A percentile compares a stretch with the other conserved stretches of the same genome.
Evolutionary conservation across 176 grass and related monocot species (phyloP).

Genomic region (Elymus sibiricus): DNA sequence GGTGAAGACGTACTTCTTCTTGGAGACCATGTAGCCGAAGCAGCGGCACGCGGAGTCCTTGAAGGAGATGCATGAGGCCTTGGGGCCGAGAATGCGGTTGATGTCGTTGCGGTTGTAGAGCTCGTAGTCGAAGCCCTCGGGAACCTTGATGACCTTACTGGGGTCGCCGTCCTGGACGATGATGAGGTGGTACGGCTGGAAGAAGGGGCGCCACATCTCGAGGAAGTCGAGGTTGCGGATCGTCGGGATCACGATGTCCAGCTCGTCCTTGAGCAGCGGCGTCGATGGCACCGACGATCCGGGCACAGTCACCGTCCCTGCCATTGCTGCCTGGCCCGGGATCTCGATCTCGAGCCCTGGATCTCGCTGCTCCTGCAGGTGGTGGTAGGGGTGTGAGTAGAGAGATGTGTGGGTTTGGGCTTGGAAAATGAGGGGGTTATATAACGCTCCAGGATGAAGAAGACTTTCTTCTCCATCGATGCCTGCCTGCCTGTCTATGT

Average conservation of each 20-base stretch:
- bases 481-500: background rate
- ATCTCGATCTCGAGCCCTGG: conserved; percentile 24
- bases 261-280: conserved; percentile 74
- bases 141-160: conserved; percentile 60
- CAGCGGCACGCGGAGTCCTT: conserved; percentile 94
- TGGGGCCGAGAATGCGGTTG: conserved; percentile 94
- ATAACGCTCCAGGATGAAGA: background rate
- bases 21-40: conserved; percentile 95
- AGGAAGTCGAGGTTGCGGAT: conserved; percentile 88
- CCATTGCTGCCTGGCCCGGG: conserved; percentile 24
- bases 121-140: conserved; percentile 92
- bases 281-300: conserved; percentile 37
- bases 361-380: background rate
- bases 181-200: conserved; percentile 92
- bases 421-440: conserved; percentile 8
- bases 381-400: background rate
- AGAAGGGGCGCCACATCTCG: conserved; percentile 90
- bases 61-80: conserved; percentile 94
- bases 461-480: background rate
- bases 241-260: conserved; percentile 93
- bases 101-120: conserved; percentile 99
- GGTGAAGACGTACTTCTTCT: conserved; percentile 97
- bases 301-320: conserved; percentile 46
- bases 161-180: conserved; percentile 93
- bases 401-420: background rate